A percentile compares a stretch with the other conserved stretches of the same genome.
Evolutionary conservation across 768 basidiomycete genomes (phyloP).

Genomic region (Podaxis rugospora): DNA sequence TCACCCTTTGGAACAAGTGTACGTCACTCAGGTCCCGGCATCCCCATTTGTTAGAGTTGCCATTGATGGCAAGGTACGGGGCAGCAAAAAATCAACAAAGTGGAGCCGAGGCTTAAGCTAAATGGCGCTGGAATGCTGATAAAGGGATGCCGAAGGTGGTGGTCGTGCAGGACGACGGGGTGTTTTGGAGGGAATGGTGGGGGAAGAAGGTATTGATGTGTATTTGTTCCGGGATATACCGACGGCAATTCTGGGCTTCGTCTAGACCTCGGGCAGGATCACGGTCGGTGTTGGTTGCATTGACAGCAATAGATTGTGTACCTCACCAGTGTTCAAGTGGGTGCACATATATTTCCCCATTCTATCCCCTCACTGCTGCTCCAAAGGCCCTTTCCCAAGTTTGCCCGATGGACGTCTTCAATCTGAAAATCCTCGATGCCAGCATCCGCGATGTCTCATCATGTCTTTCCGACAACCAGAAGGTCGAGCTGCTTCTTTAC

Average conservation of each 20-base stretch:
- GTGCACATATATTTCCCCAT: constrained; percentile 10
- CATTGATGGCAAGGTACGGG: neutral
- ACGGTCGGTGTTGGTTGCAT: neutral
- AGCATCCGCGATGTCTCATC: constrained; percentile 65
- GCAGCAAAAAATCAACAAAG: neutral
- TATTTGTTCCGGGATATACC: constrained; percentile 8
- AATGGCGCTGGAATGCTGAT: neutral
- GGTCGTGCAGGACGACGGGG: neutral
- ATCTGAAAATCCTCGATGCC: constrained; percentile 73
- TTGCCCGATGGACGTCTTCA: constrained; percentile 59
- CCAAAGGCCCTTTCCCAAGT: neutral
- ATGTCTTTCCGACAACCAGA: constrained; percentile 57
- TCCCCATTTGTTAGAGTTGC: constrained; percentile 5
- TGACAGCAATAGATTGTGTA: constrained; percentile 9
- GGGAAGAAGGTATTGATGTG: neutral
- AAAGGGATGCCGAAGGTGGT: neutral
- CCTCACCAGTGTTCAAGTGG: neutral
- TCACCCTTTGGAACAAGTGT: neutral
- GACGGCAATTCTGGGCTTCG: constrained; percentile 2
- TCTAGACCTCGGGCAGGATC: neutral
- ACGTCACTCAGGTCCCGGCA: neutral
- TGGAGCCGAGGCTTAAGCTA: neutral
- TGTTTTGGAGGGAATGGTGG: neutral
- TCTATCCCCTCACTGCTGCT: neutral
- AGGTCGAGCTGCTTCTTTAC: constrained; percentile 67